phyloP scores from a whole-genome alignment of 2,329 filamentous ascomycete genomes.

The Pseudogymnoascus sp. region DNA sequence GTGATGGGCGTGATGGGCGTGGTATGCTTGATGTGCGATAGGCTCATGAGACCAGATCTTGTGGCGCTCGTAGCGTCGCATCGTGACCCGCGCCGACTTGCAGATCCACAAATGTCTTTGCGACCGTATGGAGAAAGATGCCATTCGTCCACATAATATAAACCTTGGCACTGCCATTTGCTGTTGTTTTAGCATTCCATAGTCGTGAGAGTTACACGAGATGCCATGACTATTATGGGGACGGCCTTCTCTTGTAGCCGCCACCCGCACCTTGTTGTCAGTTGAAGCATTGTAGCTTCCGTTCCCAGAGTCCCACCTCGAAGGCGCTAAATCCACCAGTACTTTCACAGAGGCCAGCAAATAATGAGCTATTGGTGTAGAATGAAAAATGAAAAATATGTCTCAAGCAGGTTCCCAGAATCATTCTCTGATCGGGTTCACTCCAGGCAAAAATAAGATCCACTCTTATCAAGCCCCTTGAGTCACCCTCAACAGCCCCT shows the following conservation, averaged over 20 bases:
- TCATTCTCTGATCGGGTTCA: background rate
- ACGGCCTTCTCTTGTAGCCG: background rate
- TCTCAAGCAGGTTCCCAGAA: background rate
- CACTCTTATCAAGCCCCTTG: slow-evolving; percentile 14
- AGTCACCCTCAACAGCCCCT: slow-evolving; percentile 20
- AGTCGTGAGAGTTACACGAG: background rate
- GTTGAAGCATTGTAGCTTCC: background rate
- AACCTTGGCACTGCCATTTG: background rate
- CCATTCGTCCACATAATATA: background rate
- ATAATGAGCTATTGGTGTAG: background rate
- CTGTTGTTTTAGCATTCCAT: background rate
- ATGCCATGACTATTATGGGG: background rate
- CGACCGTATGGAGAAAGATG: background rate
- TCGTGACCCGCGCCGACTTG: background rate
- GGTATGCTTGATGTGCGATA: background rate
- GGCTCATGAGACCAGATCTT: background rate
- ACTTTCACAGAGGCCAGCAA: background rate
- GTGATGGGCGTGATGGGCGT: background rate
- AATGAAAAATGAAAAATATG: background rate
- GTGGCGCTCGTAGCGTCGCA: background rate
- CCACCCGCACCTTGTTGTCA: background rate
- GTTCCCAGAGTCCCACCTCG: background rate
- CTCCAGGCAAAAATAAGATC: slow-evolving; percentile 1
- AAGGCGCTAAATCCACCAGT: background rate
- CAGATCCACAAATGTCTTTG: background rate